Evolutionary conservation across 805 yeast genomes (phyloP), one percentile per base, ranked within the genome.

Genomic region (Kluyveromyces lactis): DNA sequence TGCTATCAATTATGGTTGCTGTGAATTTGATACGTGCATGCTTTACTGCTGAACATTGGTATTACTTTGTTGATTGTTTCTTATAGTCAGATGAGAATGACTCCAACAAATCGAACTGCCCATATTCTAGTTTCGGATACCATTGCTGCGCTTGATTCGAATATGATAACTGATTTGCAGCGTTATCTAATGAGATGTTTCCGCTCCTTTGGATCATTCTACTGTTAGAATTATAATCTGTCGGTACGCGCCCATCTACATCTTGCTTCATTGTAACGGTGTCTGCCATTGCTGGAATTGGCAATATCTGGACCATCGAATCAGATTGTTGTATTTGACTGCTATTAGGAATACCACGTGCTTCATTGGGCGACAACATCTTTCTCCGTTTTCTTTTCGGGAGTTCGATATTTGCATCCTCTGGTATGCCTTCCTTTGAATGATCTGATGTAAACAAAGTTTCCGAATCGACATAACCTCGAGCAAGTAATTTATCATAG

Each of bases 401-500:
- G 26, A n/a, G 26, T 8, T 10, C 26, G 4, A 11, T 15, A 15
- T 19, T n/a, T 8, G 26, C 4, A 19, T 37, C 31, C 10, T 18
- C 29, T 6, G 40, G 40, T 11, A 30, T 29, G 11, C 40, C 40
- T 11, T 37, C 40, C 19, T 30, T 30, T 9, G 40, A 37, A 17
- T 31, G 31, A 35, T 37, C 31, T n/a, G 31, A 18, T 11, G 40
- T 37, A 26, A 37, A 16, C 9, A 37, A 29, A 11, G 23, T 37
- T 7, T 19, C n/a, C 12, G 31, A 28, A 21, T 21, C 30, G 11
- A 37, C 40, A 21, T 37, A 37, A n/a, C 35, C 40, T 9, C 23
- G 10, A 17, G 34, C 9, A 4, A 37, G 29, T 12, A 12, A 30
- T 17, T 23, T 29, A 6, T 37, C 40, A 18, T 19, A 21, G 13